Evolutionary conservation across 192 early-diverging fungal species (phyloP).

Genomic region (Backusella sp.): DNA sequence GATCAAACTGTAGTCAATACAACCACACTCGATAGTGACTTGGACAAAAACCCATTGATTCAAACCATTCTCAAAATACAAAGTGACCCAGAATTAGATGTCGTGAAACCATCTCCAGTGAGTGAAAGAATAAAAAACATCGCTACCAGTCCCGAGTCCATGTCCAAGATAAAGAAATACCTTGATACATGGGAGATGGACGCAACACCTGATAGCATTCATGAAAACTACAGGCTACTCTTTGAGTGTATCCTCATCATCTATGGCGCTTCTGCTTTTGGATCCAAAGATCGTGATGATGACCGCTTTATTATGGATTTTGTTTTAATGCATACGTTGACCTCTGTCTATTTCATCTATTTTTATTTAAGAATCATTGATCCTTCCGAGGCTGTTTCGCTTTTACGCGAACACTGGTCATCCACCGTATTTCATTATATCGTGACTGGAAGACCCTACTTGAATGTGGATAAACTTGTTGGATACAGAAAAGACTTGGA

Average conservation of each 20-base stretch:
- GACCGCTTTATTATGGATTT: conserved; percentile 38
- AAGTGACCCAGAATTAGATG: conserved; percentile 31
- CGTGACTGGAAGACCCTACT: conserved; percentile 37
- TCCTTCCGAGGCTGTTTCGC: conserved; percentile 34
- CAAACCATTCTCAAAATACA: conserved; percentile 36
- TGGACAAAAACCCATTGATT: conserved; percentile 22
- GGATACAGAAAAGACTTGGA: conserved; percentile 20
- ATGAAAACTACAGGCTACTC: conserved; percentile 39
- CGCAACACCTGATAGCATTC: conserved; percentile 34
- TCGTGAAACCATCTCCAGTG: not conserved
- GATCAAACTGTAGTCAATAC: not conserved
- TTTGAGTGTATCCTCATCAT: conserved; percentile 31
- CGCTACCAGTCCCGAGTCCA: not conserved
- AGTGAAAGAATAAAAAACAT: not conserved
- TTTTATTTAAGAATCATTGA: conserved; percentile 35
- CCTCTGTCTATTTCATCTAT: conserved; percentile 50
- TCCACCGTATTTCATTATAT: conserved; percentile 38
- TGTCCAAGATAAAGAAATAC: conserved; percentile 26
- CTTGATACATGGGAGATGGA: conserved; percentile 39
- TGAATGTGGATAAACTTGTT: conserved; percentile 32
- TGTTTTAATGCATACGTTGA: conserved; percentile 51
- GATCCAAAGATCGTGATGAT: conserved; percentile 20
- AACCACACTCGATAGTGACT: not conserved
- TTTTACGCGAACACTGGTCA: conserved; percentile 42
- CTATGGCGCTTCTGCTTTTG: conserved; percentile 34